Percentiles rank a stretch among this genome's conserved stretches.
Conservation (phyloP, 2,329 filamentous ascomycete species). For the Phaeomoniella chlamydospora region DNA sequence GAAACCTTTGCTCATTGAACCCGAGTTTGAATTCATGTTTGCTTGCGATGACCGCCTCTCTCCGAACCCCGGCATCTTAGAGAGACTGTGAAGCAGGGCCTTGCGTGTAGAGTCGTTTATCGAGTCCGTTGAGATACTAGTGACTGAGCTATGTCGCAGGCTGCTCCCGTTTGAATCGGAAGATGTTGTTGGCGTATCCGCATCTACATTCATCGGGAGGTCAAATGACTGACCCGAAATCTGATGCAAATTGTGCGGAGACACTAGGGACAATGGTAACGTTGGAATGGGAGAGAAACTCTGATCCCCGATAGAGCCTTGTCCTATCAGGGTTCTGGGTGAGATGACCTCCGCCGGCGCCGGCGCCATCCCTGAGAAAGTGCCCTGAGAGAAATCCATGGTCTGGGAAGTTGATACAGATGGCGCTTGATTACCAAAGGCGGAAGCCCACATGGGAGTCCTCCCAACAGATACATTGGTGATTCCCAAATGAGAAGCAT, state of each 20-base stretch:
- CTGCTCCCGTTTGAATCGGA: constrained; percentile 41
- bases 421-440: constrained; percentile 54
- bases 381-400: constrained; percentile 58
- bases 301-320: constrained; percentile 26
- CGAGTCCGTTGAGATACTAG: constrained; percentile 47
- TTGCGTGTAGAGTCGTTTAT: constrained; percentile 53
- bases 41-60: constrained; percentile 47
- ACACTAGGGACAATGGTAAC: neutral
- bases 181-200: constrained; percentile 27
- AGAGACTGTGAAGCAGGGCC: constrained; percentile 46
- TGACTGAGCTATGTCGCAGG: constrained; percentile 44
- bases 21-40: constrained; percentile 35
- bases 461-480: constrained; percentile 25
- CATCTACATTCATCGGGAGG: constrained; percentile 20
- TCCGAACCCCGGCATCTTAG: constrained; percentile 41
- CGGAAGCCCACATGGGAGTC: constrained; percentile 53
- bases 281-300: neutral
- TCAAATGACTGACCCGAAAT: constrained; percentile 37
- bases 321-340: constrained; percentile 58
- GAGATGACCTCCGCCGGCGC: constrained; percentile 55
- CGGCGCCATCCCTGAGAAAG: constrained; percentile 63
- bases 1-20: constrained; percentile 16
- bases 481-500: constrained; percentile 38
- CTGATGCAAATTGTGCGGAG: constrained; percentile 35
- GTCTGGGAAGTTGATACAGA: constrained; percentile 54